A percentile compares a stretch with the other conserved stretches of the same genome.
phyloP scores from a whole-genome alignment of 176 grass and related monocot genomes.

The Triticum timopheevii region DNA sequence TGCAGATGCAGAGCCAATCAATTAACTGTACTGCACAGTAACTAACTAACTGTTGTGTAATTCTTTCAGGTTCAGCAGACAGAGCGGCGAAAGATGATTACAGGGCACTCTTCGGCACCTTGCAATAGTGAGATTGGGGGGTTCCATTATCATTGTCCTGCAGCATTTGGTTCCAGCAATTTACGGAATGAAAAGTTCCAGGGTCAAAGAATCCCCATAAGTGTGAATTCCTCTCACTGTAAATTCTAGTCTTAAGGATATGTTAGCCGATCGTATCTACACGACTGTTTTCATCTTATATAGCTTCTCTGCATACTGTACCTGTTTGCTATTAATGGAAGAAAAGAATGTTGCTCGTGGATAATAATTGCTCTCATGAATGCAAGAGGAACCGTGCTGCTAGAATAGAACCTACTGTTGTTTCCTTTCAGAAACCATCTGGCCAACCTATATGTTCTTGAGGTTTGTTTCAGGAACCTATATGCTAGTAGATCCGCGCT shows the following conservation, averaged over 20 bases:
- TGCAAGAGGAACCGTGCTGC: not conserved
- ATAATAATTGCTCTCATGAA: conserved; percentile 5
- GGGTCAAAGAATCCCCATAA: conserved; percentile 9
- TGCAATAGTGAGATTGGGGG: conserved; percentile 30
- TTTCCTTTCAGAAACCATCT: not conserved
- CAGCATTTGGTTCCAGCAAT: conserved; percentile 11
- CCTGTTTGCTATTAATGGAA: conserved; percentile 1
- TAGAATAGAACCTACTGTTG: not conserved
- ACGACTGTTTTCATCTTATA: conserved; percentile 3
- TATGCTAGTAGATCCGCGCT: not conserved
- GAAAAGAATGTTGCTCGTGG: not conserved
- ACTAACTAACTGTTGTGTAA: conserved; percentile 1
- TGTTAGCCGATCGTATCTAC: conserved; percentile 23
- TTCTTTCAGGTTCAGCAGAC: conserved; percentile 32
- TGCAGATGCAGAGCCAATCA: not conserved
- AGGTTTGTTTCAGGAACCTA: too few species aligned
- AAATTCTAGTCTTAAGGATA: conserved; percentile 31
- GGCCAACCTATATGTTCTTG: not conserved
- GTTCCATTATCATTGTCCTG: not conserved
- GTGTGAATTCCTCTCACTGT: conserved; percentile 26
- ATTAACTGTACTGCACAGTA: conserved; percentile 10
- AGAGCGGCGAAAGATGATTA: not conserved
- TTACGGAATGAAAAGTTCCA: not conserved
- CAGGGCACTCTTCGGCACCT: conserved; percentile 31
- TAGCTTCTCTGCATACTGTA: not conserved